Evolutionary conservation across 208 protist species (phyloP).

Genomic region (Trypanosoma melophagium): DNA sequence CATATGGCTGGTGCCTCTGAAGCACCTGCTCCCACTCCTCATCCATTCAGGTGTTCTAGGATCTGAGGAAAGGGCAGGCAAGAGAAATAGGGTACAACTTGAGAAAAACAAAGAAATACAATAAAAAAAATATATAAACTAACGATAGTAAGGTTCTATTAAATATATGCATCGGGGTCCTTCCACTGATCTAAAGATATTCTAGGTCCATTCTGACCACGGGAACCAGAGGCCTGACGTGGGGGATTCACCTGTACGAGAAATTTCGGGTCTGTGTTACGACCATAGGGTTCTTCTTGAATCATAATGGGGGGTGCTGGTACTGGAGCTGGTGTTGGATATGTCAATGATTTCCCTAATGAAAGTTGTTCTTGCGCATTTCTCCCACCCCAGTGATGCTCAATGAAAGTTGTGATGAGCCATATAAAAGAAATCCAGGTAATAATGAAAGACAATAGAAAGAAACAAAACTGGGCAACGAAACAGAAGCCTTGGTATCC

Average conservation of each 20-base stretch:
- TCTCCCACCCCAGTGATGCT: constrained; percentile 33
- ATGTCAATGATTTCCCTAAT: background rate
- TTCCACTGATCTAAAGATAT: background rate
- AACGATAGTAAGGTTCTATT: background rate
- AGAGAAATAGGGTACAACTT: no score
- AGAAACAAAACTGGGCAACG: constrained; percentile 50
- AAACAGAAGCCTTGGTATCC: constrained; percentile 44
- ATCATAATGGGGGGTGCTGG: constrained; percentile 21
- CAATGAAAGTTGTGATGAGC: constrained; percentile 43
- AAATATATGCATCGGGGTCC: constrained; percentile 7
- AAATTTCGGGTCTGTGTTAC: constrained; percentile 11
- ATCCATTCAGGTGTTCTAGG: no score
- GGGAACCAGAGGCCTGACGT: background rate
- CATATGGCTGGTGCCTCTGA: no score
- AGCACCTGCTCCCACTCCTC: no score
- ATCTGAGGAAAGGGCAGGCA: no score
- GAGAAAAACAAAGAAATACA: background rate
- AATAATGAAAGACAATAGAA: constrained; percentile 37
- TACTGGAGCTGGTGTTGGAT: background rate
- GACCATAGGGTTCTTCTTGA: constrained; percentile 6
- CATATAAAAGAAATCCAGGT: constrained; percentile 50
- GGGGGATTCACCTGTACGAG: constrained; percentile 1
- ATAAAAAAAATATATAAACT: background rate
- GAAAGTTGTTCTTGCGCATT: background rate
- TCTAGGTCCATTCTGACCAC: background rate